phyloP scores from a whole-genome alignment of 495 filamentous ascomycete species.

The Pseudoneurospora amorphoporcata region DNA sequence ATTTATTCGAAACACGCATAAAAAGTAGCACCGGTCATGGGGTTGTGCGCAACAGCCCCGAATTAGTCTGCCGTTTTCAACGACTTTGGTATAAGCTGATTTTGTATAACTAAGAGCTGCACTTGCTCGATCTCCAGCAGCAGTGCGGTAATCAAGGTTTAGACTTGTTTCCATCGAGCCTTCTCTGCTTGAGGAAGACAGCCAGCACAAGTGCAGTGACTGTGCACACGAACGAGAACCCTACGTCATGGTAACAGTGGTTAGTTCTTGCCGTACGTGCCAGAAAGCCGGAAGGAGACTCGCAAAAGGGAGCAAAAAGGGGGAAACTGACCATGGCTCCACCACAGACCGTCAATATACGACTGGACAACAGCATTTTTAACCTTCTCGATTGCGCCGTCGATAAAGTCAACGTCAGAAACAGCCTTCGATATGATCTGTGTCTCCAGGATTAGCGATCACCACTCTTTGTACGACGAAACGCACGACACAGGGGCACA shows the following conservation, averaged over 20 bases:
- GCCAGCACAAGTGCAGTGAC: conserved; percentile 11
- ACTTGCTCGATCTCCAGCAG: neutral
- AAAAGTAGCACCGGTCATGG: neutral
- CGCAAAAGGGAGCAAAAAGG: neutral
- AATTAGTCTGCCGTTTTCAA: neutral
- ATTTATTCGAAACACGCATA: neutral
- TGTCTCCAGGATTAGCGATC: neutral
- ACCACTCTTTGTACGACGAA: neutral
- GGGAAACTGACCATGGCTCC: conserved; percentile 22
- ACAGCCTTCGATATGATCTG: conserved; percentile 29
- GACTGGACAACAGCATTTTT: conserved; percentile 18
- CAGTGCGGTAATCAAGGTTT: neutral
- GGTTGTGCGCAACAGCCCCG: neutral
- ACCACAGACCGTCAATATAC: conserved; percentile 31
- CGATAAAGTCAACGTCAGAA: conserved; percentile 42
- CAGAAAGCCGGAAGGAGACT: neutral
- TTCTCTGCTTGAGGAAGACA: conserved; percentile 15
- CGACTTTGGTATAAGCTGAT: neutral
- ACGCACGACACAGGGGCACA: neutral
- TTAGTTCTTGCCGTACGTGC: neutral
- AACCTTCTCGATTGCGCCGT: conserved; percentile 29
- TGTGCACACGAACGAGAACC: conserved; percentile 17
- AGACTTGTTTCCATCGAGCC: conserved; percentile 2
- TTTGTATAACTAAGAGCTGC: neutral
- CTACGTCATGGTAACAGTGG: neutral